Percentiles rank a stretch among this genome's conserved stretches.
Evolutionary conservation across 2,329 filamentous ascomycete genomes (phyloP).

Genomic region (Zarea fungicola): DNA sequence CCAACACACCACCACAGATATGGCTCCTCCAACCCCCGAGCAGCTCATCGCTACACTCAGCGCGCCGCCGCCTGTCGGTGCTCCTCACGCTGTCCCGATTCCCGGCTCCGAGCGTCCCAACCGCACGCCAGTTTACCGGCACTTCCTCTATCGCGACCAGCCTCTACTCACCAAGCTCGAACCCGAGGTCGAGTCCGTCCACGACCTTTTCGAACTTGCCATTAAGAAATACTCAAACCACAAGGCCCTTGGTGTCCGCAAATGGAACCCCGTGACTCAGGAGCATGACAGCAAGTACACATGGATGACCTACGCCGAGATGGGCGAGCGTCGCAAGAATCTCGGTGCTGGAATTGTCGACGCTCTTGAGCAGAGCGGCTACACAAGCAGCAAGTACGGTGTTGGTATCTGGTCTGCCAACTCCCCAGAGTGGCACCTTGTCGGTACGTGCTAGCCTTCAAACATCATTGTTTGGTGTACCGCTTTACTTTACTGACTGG

Average conservation of each 20-base stretch:
- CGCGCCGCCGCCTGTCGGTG: slow-evolving; percentile 63
- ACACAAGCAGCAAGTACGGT: slow-evolving; percentile 59
- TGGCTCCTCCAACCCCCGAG: slow-evolving; percentile 6
- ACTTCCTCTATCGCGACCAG: slow-evolving; percentile 71
- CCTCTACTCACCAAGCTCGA: slow-evolving; percentile 67
- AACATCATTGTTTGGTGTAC: slow-evolving; percentile 3
- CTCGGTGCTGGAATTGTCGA: slow-evolving; percentile 82
- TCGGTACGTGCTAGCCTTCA: slow-evolving; percentile 42
- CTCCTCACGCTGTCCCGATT: slow-evolving; percentile 72
- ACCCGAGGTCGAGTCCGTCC: slow-evolving; percentile 63
- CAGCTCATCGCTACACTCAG: slow-evolving; percentile 40
- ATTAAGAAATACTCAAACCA: slow-evolving; percentile 58
- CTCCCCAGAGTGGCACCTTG: slow-evolving; percentile 81
- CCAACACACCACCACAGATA: slow-evolving; percentile 25
- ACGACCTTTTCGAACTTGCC: slow-evolving; percentile 74
- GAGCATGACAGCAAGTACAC: slow-evolving; percentile 68
- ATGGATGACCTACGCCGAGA: slow-evolving; percentile 78
- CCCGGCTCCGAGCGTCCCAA: slow-evolving; percentile 69
- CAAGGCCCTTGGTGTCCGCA: slow-evolving; percentile 72
- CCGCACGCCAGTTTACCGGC: slow-evolving; percentile 72
- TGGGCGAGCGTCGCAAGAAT: slow-evolving; percentile 74
- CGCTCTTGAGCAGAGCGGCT: slow-evolving; percentile 67
- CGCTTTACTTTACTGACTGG: slow-evolving; percentile 3
- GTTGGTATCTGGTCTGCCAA: slow-evolving; percentile 86
- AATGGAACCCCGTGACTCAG: slow-evolving; percentile 71